Base-by-base conservation (phyloP, 2,329 filamentous ascomycete species). In the Mariannaea sp. region DNA sequence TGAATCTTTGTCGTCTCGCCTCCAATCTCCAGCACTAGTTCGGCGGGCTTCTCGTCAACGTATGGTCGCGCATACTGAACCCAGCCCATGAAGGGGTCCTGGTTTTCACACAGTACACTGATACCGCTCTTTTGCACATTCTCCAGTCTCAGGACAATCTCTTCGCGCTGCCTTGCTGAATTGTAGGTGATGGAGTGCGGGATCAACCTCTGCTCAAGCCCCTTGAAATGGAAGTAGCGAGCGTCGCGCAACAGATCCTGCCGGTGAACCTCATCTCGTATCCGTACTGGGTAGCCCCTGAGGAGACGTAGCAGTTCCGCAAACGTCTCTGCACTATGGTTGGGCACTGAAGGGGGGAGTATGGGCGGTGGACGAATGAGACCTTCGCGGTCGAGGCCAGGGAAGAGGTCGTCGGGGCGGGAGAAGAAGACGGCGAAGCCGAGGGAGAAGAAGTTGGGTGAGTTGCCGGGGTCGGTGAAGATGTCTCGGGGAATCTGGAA, bases 391-490 rank as follows among this genome's bases (percentile, higher is more conserved):
- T 92, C 85, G 1, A 97, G 81, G 1, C 92, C 93, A 0, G 93
- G 93, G 63, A 96, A 97, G 5, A 92, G 82, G 64, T 96, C 88
- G 12, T 83, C 80, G 0, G 89, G 89, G 2, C 84, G 85, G 13
- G 86, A 87, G 75, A 96, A 96, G 79, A 96, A 95, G 64, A 90
- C 83, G 30, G 86, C 88, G 67, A 96, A 96, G 54, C 92, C 92
- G 3, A 97, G 82, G 0, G 91, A 88, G 77, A 97, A 97, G 79
- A 92, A 97, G 71, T 97, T 97, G 10, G 92, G 92, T n/a, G 85
- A 87, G 73, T 97, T 92, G 20, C 92, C 93, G 1, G 92, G 90
- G 29, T 84, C 82, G 24, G 83, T 87, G 72, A 97, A 96, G 56
- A 96, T 80, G 64, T 96, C 90, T 58, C 92, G 88, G 2, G 92